Evolutionary conservation across 2,329 filamentous ascomycete species (phyloP), one percentile per base, ranked within the genome.

Genomic region (Penicillium sp.): DNA sequence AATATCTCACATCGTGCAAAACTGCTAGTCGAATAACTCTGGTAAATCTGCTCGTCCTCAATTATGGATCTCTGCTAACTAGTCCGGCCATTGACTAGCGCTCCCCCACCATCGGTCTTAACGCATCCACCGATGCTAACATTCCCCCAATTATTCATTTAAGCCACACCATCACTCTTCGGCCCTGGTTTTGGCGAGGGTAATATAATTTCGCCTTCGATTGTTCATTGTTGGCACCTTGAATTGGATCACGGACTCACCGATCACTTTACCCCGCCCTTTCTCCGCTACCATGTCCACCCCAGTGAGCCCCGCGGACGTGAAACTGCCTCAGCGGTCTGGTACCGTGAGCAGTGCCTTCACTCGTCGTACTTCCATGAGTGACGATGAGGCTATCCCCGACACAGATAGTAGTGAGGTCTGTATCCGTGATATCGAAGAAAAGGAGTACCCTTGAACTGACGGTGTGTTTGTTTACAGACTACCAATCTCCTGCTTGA

Each of bases 401-500:
- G 68, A 73, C 8, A 72, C 72, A 8, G 76, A 78, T 63, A 75
- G 74, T 60, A 77, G 71, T 62, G 72, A 74, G 68, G 75, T 76
- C 58, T 59, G 72, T 71, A 13, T 41, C 33, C 6, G 36, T 23
- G 10, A 23, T 50, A 10, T 16, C 19, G n/a, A 23, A 41, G 5
- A 47, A 40, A 29, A 45, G 19, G 21, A 47, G 10, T 31, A 11
- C 31, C 31, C 21, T 27, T 21, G 29, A 19, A 48, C 58, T 59
- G 33, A 65, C 48, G 27, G 31, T 21, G 15, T 38, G 8, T 31
- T 27, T 41, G 5, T 27, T 44, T 0, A 1, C 55, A 91, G 87
- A 90, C 89, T 23, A 86, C 88, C n/a, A 87, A 84, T 40, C 83
- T 97, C 49, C 87, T 99, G 62, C 82, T 88, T 54, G 91, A 97